Base-by-base conservation (phyloP, 23 red algal species). In the Gracilaria vermiculophylla region DNA sequence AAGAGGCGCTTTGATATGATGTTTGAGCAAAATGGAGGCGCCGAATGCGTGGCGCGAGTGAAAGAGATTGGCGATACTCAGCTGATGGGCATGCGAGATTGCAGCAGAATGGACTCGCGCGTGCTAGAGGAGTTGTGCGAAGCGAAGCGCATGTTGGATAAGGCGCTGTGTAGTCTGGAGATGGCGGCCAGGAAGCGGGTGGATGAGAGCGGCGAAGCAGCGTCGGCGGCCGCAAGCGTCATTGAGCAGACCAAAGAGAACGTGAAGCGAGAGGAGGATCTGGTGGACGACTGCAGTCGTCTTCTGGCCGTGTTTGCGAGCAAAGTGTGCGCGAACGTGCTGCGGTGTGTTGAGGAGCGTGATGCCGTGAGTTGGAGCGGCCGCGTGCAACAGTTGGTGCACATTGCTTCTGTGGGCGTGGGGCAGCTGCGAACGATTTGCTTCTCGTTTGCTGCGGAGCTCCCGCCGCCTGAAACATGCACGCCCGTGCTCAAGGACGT, bases 261-360 rank as follows among this genome's bases (percentile, higher is more conserved):
- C 62, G 25, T 0, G 2, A 42, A 79, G 25, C 47, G 50, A 0
- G 5, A 60, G 2, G 1, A 53, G 20, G n/a, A 69, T 54, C 44
- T 85, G 20, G 45, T 70, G 17, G 62, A 70, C 5, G 81, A 85
- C 27, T 62, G 62, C 41, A 65, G 35, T 44, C 55, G 80, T 40
- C 37, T 83, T 25, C 80, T 83, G 19, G 80, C 80, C 34, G 80
- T 83, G 0, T 83, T 83, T 65, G 80, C 80, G 17, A 83, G 53
- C 12, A 65, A 65, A 17, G 61, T 83, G 16, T 83, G 80, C 51
- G 52, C 80, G 14, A 49, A 34, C 29, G 60, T 69, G 32, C 55
- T 83, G 34, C 55, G 37, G 2, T 83, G 80, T 83, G 34, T 83
- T 37, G 80, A 83, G 60, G 40, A 83, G 28, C 43, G 60, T 31